phyloP scores from a whole-genome alignment of 2,329 filamentous ascomycete genomes.

The Trichoderma hamatum region DNA sequence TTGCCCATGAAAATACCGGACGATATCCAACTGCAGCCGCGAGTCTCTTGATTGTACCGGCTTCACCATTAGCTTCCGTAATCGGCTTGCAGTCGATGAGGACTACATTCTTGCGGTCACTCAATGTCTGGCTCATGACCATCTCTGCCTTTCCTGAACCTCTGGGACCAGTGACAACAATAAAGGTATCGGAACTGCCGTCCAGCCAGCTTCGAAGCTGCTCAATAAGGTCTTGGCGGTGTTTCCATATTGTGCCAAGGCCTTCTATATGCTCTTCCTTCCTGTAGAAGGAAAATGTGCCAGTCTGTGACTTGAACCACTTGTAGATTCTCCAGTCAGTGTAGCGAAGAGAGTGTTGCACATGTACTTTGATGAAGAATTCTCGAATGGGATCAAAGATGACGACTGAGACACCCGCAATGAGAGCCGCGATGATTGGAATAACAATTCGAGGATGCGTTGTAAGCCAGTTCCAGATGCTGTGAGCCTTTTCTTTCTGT shows the following conservation, averaged over 20 bases:
- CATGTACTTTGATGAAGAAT: conserved; percentile 87
- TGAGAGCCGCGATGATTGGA: conserved; percentile 75
- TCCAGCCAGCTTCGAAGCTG: conserved; percentile 83
- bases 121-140: conserved; percentile 80
- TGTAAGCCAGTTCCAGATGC: conserved; percentile 84
- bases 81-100: conserved; percentile 92
- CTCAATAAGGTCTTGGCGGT: conserved; percentile 78
- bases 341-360: conserved; percentile 75
- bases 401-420: conserved; percentile 81
- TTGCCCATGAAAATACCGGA: conserved; percentile 95
- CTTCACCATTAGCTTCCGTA: conserved; percentile 86
- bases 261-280: conserved; percentile 66
- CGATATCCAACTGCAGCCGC: conserved; percentile 85
- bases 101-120: conserved; percentile 74
- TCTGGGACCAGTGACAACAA: conserved; percentile 88
- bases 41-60: conserved; percentile 78
- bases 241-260: conserved; percentile 83
- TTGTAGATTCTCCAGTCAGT: conserved; percentile 73
- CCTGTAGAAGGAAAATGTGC: conserved; percentile 65
- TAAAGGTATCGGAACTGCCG: conserved; percentile 88
- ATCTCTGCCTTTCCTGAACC: conserved; percentile 91
- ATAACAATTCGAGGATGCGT: conserved; percentile 87
- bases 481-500: conserved; percentile 72
- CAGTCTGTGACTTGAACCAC: conserved; percentile 70
- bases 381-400: conserved; percentile 94